Evolutionary conservation across 2,329 filamentous ascomycete species (phyloP), one percentile per base, ranked within the genome.

Genomic region (Cercospora zeina): DNA sequence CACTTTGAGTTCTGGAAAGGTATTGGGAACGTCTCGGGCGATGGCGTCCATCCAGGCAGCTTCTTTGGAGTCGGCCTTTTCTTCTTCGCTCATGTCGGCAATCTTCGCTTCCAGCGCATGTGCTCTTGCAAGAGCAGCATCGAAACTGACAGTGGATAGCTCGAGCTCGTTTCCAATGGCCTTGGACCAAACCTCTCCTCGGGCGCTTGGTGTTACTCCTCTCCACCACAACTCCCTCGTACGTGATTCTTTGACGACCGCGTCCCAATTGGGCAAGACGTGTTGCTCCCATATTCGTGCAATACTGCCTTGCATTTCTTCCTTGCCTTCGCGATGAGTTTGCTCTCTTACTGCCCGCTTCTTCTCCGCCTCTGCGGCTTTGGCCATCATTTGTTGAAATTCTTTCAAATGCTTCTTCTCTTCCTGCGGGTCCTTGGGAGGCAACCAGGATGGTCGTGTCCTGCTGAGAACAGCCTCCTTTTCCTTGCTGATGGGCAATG

Each of bases 391-490:
- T 74, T 83, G 87, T 76, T 93, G 88, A 73, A 93, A 95, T 73
- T 95, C 87, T 71, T 85, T 92, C 67, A 99, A 74, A 76, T 99
- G 95, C 68, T 88, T 88, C 74, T 86, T 90, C 78, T 99, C 95
- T 76, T 99, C 95, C 58, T 89, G 89, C 1, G 91, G 93, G 67
- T 95, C 87, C 77, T 95, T 95, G 1, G 90, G 90, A 0, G 91
- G 90, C 2, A 95, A 80, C 91, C 91, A 95, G 1, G 89, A 92
- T 0, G 90, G 90, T 37, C 90, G 83, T 1, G 71, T 95, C 16
- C 91, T 83, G 24, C 89, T 91, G 21, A 95, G 80, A 1, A 93
- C 89, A 2, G 90, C 90, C 71, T 93, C 89, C 74, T 95, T 95
- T 76, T 95, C 90, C 74, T 90, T 92, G 50, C 90, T 93, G 30